Base-by-base conservation (phyloP, 208 protist genomes). In the Crithidia thermophila region DNA sequence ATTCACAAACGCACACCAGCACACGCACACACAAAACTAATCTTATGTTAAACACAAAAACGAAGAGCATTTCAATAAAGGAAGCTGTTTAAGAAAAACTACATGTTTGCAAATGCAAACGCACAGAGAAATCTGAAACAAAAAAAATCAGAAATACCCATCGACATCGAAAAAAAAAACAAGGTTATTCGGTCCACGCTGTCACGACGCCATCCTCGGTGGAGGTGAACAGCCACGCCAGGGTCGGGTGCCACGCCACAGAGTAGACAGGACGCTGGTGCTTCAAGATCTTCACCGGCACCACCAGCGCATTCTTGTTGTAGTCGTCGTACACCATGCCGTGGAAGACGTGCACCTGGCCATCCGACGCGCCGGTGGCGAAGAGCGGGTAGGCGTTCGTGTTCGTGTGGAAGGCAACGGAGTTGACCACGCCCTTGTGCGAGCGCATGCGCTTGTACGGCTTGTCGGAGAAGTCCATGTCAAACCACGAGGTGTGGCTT, bases 221-320 rank as follows among this genome's bases (percentile, higher is more conserved):
- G 9, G 94, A 90, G 30, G 94, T 98, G 74, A 99, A 99, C 4
- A 99, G 68, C 99, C 99, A 99, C 18, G 99, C 98, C 82, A 99
- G 97, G 30, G 82, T 97, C 18, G 98, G 99, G 69, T 99, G 99
- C 89, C 98, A 99, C 25, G 77, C 86, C 27, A 95, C 68, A 36
- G 93, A 85, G 77, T 72, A 99, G 77, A 92, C 95, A 49, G 85
- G 81, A 8, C 89, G 76, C 70, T 99, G 98, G 42, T 95, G 98
- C 58, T 94, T 92, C 40, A 99, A 75, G 43, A 99, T 97, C 77
- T 99, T 99, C 28, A 99, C 83, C n/a, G 99, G 99, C 37, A 99
- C 98, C 52, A 99, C 91, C 6, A 99, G 70, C 16, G 99, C 92
- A 66, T 99, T 99, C 74, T 98, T 97, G 55, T 97, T 82, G 69